Conservation (phyloP, 805 yeast species). For the Candida vartiovaarae region DNA sequence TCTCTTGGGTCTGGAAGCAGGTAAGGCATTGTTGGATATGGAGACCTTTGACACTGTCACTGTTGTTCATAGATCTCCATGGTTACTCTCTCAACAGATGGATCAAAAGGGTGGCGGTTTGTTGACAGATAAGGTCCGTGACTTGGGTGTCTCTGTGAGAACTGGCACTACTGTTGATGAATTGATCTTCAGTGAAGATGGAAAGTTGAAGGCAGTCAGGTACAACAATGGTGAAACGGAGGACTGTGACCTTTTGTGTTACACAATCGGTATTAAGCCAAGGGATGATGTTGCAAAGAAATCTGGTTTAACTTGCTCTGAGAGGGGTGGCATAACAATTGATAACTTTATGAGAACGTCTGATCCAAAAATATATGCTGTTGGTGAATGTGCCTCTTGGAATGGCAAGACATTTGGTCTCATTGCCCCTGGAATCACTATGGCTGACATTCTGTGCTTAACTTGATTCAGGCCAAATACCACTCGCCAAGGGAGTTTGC, state of each 20-base stretch:
- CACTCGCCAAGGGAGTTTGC: constrained; percentile 25
- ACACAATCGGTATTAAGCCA: constrained; percentile 30
- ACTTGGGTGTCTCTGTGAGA: constrained; percentile 46
- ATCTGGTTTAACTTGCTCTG: constrained; percentile 19
- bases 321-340: constrained; percentile 26
- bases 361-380: constrained; percentile 25
- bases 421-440: constrained; percentile 33
- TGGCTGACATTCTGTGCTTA: constrained; percentile 32
- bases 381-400: constrained; percentile 34
- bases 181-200: constrained; percentile 29
- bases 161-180: constrained; percentile 43
- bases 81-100: constrained; percentile 30
- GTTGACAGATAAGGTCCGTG: constrained; percentile 39
- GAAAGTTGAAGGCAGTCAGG: constrained; percentile 19
- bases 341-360: constrained; percentile 24
- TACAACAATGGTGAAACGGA: constrained; percentile 25
- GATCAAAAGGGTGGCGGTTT: constrained; percentile 30
- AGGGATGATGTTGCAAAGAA: constrained; percentile 28
- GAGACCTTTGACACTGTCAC: constrained; percentile 23
- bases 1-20: constrained; percentile 30
- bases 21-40: constrained; percentile 30
- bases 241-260: constrained; percentile 28
- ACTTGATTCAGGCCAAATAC: constrained; percentile 28
- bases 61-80: constrained; percentile 27
- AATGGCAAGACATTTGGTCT: constrained; percentile 29